These are phyloP conservation scores for Chytriomyces sp. DNA, from an alignment of 192 early-diverging fungal species.

Conservation along the genomic window DNA sequence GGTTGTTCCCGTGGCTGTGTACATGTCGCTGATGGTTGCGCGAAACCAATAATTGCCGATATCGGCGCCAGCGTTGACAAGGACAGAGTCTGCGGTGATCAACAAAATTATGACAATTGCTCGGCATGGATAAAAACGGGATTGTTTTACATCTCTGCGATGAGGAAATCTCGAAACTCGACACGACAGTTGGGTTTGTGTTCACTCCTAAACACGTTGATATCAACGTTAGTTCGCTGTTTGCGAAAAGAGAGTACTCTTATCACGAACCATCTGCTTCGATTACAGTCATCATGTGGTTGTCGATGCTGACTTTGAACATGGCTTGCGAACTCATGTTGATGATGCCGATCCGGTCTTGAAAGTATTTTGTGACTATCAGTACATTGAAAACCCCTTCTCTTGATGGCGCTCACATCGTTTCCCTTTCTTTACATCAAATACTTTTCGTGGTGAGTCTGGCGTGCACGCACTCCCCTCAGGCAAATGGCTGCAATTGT, in stretches of 20 bases:
- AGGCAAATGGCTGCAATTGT: conserved; percentile 4
- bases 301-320: conserved; percentile 66
- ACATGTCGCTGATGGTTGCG: conserved; percentile 30
- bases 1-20: conserved; percentile 16
- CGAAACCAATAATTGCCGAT: conserved; percentile 24
- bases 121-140: background rate
- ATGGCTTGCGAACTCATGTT: conserved; percentile 77
- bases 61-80: background rate
- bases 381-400: conserved; percentile 14
- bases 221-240: background rate
- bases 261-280: conserved; percentile 28
- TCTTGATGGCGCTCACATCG: conserved; percentile 19
- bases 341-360: conserved; percentile 79
- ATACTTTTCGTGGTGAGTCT: background rate
- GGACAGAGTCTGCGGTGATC: conserved; percentile 3
- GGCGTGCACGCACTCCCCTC: background rate
- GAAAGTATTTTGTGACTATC: conserved; percentile 61
- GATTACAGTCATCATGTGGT: conserved; percentile 43
- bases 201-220: background rate
- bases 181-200: conserved; percentile 31
- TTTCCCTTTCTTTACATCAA: background rate
- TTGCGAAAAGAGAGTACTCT: background rate
- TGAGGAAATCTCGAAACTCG: conserved; percentile 7
- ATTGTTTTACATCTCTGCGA: conserved; percentile 15
- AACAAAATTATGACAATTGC: background rate